Evolutionary conservation across 2,329 filamentous ascomycete genomes (phyloP), one percentile per base, ranked within the genome.

Genomic region (Fusarium praegraminearum): DNA sequence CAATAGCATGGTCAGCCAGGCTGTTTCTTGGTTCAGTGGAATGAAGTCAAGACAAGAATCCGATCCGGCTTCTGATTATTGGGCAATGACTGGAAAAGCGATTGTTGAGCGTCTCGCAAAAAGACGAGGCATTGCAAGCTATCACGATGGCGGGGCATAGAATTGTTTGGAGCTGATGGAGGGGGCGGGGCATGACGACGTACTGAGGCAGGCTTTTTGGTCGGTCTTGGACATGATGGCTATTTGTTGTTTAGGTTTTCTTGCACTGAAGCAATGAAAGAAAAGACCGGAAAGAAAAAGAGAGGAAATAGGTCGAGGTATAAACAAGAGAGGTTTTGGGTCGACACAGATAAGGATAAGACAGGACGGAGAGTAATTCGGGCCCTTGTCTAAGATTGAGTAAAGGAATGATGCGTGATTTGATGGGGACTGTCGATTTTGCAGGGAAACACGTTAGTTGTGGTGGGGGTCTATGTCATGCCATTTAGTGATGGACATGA

Each of bases 151-250:
- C 62, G 63, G 65, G 67, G 62, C 60, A 70, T 62, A 61, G 64
- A 69, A 67, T 68, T 66, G 67, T 54, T 69, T 65, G 67, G 61
- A 68, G 66, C 65, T 66, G 67, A 71, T 73, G 73, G 67, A 68
- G 70, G 69, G 70, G 73, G 73, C 61, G 65, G 70, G 72, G 76
- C 73, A 73, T 65, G 76, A 76, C 70, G 76, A 76, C 86, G 79
- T 87, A 88, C 85, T 88, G 78, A 89, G 84, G 80, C 86, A 88
- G 76, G 86, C 86, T 79, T 88, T 88, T 57, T 88, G 86, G 70
- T 86, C 84, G 76, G 85, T 83, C 76, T 83, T 83, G 78, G 84
- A 81, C 83, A 86, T 86, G 75, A 74, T 80, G 78, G 73, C 61
- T 62, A 36, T 56, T 46, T 66, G 47, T 55, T 59, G 33, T 16